Conservation (phyloP, 176 grass and related monocot genomes). For the Lolium perenne region DNA sequence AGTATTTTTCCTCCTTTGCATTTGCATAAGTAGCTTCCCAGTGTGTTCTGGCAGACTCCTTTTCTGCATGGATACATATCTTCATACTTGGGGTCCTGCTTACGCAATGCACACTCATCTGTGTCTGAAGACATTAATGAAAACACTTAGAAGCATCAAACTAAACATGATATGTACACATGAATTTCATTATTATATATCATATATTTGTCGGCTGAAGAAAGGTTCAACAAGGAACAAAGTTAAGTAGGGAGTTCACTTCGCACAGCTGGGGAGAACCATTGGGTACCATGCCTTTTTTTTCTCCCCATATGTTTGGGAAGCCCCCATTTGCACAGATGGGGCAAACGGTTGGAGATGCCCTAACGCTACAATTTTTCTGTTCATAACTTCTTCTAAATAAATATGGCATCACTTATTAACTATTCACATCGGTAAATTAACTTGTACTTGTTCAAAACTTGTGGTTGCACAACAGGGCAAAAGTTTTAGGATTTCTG, state of each 20-base stretch:
- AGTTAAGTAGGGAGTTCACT: neutral
- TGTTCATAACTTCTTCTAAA: too few species aligned
- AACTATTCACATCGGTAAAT: too few species aligned
- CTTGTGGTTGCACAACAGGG: too few species aligned
- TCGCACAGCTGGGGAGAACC: too few species aligned
- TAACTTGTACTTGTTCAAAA: too few species aligned
- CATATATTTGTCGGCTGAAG: neutral
- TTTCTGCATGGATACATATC: constrained; percentile 12
- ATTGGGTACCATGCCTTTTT: too few species aligned
- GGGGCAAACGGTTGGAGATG: too few species aligned
- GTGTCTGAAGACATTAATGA: constrained; percentile 1
- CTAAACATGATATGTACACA: neutral
- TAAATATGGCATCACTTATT: too few species aligned
- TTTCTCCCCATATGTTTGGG: neutral
- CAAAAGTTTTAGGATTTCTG: neutral
- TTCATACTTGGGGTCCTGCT: neutral
- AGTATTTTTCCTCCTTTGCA: neutral
- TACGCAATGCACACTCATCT: constrained; percentile 4
- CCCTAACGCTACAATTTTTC: too few species aligned
- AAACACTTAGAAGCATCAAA: neutral
- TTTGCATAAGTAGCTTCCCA: constrained; percentile 1
- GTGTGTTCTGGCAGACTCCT: constrained; percentile 12
- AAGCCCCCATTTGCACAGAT: too few species aligned
- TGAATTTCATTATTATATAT: neutral
- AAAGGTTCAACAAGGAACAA: neutral